Percentiles rank a stretch among this genome's conserved stretches.
Evolutionary conservation across 169 alveolate genomes (phyloP).

Genomic region (Nephromyces sp.): DNA sequence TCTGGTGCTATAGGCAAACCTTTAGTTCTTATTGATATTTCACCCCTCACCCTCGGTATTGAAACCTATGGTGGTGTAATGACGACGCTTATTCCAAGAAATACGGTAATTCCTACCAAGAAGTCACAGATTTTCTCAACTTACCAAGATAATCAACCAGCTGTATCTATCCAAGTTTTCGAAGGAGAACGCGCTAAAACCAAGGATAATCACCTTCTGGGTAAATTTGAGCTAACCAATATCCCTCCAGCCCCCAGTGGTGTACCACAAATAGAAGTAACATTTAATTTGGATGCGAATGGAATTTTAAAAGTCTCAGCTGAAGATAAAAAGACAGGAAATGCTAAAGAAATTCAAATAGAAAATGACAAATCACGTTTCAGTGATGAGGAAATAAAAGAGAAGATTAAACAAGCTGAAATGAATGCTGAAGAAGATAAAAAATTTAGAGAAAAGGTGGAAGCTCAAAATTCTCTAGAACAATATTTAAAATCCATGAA

Average conservation of each 20-base stretch:
- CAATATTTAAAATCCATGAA: conserved; percentile 80
- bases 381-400: conserved; percentile 83
- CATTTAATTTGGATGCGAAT: conserved; percentile 87
- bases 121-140: conserved; percentile 89
- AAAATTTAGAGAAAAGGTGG: conserved; percentile 73
- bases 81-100: conserved; percentile 84
- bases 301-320: conserved; percentile 88
- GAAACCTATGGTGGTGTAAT: conserved; percentile 94
- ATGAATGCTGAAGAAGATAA: conserved; percentile 86
- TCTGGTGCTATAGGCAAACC: conserved; percentile 81
- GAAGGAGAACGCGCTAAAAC: conserved; percentile 96
- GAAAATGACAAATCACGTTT: conserved; percentile 89
- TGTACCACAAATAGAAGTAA: conserved; percentile 84
- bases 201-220: conserved; percentile 86
- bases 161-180: conserved; percentile 85
- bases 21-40: conserved; percentile 79
- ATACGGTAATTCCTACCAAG: conserved; percentile 89
- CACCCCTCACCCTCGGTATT: conserved; percentile 90
- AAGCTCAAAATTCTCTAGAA: conserved; percentile 83
- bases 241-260: conserved; percentile 92
- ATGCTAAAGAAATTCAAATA: conserved; percentile 81
- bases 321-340: conserved; percentile 88
- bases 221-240: conserved; percentile 87
- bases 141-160: conserved; percentile 86
- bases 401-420: conserved; percentile 86